These are phyloP conservation scores for Rutidosis leptorrhynchoides DNA, from an alignment of 129 eudicot species.

Conservation along the genomic window DNA sequence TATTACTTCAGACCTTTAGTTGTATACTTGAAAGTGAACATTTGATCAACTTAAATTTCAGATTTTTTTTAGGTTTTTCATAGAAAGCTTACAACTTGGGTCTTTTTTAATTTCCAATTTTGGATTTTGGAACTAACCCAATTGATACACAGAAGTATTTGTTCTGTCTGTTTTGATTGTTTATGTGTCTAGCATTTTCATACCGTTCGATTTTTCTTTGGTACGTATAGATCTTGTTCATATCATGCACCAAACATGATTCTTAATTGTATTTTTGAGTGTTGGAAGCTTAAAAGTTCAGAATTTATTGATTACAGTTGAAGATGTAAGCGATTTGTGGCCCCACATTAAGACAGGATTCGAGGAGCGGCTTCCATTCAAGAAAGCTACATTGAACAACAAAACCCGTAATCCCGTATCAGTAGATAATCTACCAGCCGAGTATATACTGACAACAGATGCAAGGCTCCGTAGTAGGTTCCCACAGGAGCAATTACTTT, in stretches of 20 bases:
- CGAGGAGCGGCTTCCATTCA: slow-evolving; percentile 81
- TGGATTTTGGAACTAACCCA: not conserved
- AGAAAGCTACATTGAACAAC: slow-evolving; percentile 74
- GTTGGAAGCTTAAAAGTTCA: slow-evolving; percentile 9
- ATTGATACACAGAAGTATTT: slow-evolving; percentile 4
- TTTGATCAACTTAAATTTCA: not conserved
- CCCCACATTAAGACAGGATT: slow-evolving; percentile 76
- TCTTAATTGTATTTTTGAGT: slow-evolving; percentile 1
- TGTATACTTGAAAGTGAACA: not conserved
- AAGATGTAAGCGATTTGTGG: slow-evolving; percentile 98
- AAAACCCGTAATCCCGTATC: slow-evolving; percentile 87
- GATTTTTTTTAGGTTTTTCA: slow-evolving; percentile 6
- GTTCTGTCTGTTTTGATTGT: not conserved
- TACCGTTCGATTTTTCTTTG: too few relatives aligned
- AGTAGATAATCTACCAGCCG: slow-evolving; percentile 74
- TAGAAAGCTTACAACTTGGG: not conserved
- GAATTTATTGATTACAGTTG: slow-evolving; percentile 52
- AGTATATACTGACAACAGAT: slow-evolving; percentile 86
- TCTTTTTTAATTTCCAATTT: not conserved
- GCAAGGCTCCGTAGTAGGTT: slow-evolving; percentile 93
- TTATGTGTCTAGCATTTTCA: too few relatives aligned
- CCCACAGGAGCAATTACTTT: slow-evolving; percentile 90
- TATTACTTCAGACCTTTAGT: slow-evolving; percentile 11
- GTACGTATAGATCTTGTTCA: too few relatives aligned
- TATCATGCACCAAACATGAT: too few relatives aligned